Conservation (phyloP, 2,329 filamentous ascomycete genomes). For the Neopestalotiopsis sp. region DNA sequence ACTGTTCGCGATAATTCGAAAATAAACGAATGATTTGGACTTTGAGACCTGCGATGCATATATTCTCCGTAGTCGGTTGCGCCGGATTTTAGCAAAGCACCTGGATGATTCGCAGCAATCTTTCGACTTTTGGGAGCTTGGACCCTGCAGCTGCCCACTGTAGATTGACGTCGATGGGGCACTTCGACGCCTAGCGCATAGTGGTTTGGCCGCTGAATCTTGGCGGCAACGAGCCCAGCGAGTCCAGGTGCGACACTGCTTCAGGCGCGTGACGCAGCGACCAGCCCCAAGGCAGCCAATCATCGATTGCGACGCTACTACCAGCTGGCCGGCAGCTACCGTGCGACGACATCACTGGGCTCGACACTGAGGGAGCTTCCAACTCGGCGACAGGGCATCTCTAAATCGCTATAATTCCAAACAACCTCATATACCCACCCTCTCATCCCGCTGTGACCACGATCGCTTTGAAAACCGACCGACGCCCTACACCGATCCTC, state of each 20-base stretch:
- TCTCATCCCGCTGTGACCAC: neutral
- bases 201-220: neutral
- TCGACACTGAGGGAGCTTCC: conserved; percentile 7
- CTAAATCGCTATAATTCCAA: neutral
- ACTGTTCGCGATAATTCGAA: neutral
- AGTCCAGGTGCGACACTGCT: neutral
- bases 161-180: conserved; percentile 9
- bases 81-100: neutral
- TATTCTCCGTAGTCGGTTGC: neutral
- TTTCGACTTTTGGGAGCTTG: conserved; percentile 7
- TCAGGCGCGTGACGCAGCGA: neutral
- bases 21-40: neutral
- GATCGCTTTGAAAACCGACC: neutral
- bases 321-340: conserved; percentile 6
- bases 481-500: neutral
- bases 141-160: conserved; percentile 3
- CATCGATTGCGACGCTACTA: no score
- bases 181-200: neutral
- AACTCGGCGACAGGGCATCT: conserved; percentile 4
- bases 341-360: conserved; percentile 11
- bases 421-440: neutral
- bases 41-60: neutral
- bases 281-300: neutral
- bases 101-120: neutral
- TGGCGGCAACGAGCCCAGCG: neutral